Conservation (phyloP, 352 stramenopile genomes). For the Thraustotheca clavata region DNA sequence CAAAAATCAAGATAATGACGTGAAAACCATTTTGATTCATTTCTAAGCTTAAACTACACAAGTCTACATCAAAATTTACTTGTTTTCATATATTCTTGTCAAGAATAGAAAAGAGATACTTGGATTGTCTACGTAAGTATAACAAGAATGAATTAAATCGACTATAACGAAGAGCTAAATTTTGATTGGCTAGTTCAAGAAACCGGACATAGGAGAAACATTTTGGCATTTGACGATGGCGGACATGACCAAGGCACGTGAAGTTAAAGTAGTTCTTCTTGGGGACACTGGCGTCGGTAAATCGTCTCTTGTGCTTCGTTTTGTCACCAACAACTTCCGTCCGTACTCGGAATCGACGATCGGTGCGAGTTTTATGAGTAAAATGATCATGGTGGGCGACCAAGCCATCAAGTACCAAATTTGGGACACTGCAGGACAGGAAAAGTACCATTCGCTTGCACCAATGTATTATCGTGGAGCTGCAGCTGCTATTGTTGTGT, state of each 20-base stretch:
- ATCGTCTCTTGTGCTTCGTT: slow-evolving; percentile 92
- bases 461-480: slow-evolving; percentile 98
- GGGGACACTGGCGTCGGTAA: slow-evolving; percentile 95
- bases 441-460: slow-evolving; percentile 95
- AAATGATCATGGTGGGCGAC: slow-evolving; percentile 91
- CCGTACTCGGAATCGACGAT: slow-evolving; percentile 96
- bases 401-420: slow-evolving; percentile 95
- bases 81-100: no score
- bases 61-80: no score
- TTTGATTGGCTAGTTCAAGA: no score
- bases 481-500: slow-evolving; percentile 95
- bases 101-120: no score
- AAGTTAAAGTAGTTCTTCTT: slow-evolving; percentile 87
- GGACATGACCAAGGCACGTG: slow-evolving; percentile 53
- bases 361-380: slow-evolving; percentile 95
- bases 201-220: no score
- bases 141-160: no score
- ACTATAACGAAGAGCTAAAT: no score
- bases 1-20: no score
- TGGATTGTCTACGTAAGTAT: no score
- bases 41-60: no score
- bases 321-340: slow-evolving; percentile 96
- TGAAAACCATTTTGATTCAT: no score
- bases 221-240: slow-evolving; percentile 12
- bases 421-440: slow-evolving; percentile 97